These are phyloP conservation scores for Saururus chinensis DNA, from an alignment of 164 flowering plant genomes.

Conservation along the genomic window DNA sequence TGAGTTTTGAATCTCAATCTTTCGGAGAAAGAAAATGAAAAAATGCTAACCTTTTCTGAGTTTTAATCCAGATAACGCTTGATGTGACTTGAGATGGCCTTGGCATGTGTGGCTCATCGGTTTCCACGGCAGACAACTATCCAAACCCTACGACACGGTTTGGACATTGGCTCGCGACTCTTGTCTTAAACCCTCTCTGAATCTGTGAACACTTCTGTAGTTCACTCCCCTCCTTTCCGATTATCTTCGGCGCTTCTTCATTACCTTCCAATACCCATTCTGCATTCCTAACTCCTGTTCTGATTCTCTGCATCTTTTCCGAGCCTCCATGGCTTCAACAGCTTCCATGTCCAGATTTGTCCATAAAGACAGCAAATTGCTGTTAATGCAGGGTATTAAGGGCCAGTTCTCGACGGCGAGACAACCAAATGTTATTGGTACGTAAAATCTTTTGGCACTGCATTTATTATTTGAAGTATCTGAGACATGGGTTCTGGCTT, in stretches of 20 bases:
- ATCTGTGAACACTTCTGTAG: neutral
- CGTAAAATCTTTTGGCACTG: neutral
- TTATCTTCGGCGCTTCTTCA: neutral
- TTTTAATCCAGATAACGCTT: no score
- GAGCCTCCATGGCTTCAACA: slow-evolving; percentile 1
- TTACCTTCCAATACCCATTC: neutral
- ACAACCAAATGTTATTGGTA: neutral
- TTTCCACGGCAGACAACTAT: slow-evolving; percentile 5
- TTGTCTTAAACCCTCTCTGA: neutral
- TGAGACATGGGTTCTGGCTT: no score
- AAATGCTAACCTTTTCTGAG: no score
- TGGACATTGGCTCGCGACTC: no score
- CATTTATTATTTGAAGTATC: no score
- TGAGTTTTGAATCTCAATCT: no score
- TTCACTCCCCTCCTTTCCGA: neutral
- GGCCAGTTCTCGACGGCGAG: neutral
- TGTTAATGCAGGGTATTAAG: neutral
- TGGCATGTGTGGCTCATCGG: slow-evolving; percentile 2
- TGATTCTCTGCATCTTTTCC: neutral
- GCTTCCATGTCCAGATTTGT: slow-evolving; percentile 2
- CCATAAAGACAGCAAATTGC: neutral
- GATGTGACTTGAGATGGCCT: neutral
- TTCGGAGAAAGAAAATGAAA: no score
- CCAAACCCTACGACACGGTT: neutral
- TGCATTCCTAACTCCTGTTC: neutral